Percentiles rank a stretch among this genome's conserved stretches.
phyloP scores from a whole-genome alignment of 331 rosid species.

The Malus hybrid region DNA sequence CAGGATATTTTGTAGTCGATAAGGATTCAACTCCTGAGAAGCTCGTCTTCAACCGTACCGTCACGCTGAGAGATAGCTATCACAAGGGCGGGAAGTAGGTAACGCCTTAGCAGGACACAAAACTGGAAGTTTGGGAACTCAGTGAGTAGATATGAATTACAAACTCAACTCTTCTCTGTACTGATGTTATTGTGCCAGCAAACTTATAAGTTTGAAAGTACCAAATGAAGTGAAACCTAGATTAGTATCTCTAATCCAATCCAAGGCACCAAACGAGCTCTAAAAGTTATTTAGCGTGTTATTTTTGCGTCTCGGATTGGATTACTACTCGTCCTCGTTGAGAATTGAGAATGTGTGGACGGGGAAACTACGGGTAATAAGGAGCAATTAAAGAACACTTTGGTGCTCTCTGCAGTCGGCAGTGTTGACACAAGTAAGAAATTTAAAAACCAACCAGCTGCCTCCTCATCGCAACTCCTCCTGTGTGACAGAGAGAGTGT shows the following conservation, averaged over 20 bases:
- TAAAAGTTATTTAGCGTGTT: too few species aligned
- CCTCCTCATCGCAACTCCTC: neutral
- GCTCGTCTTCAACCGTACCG: constrained; percentile 81
- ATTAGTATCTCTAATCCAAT: too few species aligned
- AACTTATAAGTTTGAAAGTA: neutral
- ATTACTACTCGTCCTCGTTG: neutral
- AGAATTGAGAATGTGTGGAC: too few species aligned
- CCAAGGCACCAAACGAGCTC: too few species aligned
- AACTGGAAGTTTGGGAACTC: neutral
- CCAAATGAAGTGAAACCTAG: neutral
- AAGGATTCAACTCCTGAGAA: constrained; percentile 72
- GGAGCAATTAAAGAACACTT: too few species aligned
- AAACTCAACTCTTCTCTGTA: neutral
- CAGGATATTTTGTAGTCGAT: constrained; percentile 91
- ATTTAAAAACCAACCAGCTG: neutral
- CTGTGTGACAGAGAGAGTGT: too few species aligned
- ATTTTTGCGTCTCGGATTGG: neutral
- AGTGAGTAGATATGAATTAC: neutral
- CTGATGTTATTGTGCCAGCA: neutral
- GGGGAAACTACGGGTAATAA: too few species aligned
- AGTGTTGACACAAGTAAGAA: neutral
- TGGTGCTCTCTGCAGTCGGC: neutral
- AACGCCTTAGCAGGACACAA: neutral
- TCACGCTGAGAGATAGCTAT: constrained; percentile 69
- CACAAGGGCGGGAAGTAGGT: constrained; percentile 65